Evolutionary conservation across 2,329 filamentous ascomycete genomes (phyloP), one percentile per base, ranked within the genome.

Genomic region (Trichoderma guizhouense): DNA sequence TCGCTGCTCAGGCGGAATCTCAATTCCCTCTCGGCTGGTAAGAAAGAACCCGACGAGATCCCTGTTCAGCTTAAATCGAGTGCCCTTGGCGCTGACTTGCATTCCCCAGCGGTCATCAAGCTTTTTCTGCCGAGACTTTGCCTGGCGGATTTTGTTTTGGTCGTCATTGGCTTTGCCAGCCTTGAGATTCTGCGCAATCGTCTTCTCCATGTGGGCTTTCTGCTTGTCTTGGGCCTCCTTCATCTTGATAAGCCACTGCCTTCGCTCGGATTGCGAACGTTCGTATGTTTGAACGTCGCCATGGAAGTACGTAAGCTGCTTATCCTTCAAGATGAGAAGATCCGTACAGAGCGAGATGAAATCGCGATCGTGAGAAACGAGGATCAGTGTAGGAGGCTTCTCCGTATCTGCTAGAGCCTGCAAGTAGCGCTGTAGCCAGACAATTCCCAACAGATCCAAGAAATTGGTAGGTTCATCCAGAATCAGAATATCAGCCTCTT

Each of bases 391-490:
- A 0, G 88, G 88, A 0, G 87, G 88, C 2, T 84, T 81, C 0
- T 85, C 82, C 0, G 79, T 80, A 24, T 89, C 86, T 5, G 85
- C 84, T 3, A 91, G 80, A 1, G 86, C 82, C 47, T 87, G 83
- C 11, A 97, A 87, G 77, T 94, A 91, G 14, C 87, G 87, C 78
- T 97, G 91, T 1, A 97, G 85, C 93, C 94, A 97, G 71, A 97
- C 89, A 71, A 97, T 94, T 1, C 92, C 93, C 0, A 94, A 86
- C 0, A 97, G 84, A 77, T 97, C 93, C 1, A 97, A 86, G 78
- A 93, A 97, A 78, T 97, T 97, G 39, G 93, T 97, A 0, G 94
- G 94, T 78, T 97, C 93, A 79, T 97, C 93, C 2, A 97, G 88
- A 65, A 97, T 90, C 72, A 97, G 84, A 3, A 97, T 89, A 75